Percentiles rank a stretch among this genome's conserved stretches.
Conservation (phyloP, 495 filamentous ascomycete species). For the Daldinia grandis region DNA sequence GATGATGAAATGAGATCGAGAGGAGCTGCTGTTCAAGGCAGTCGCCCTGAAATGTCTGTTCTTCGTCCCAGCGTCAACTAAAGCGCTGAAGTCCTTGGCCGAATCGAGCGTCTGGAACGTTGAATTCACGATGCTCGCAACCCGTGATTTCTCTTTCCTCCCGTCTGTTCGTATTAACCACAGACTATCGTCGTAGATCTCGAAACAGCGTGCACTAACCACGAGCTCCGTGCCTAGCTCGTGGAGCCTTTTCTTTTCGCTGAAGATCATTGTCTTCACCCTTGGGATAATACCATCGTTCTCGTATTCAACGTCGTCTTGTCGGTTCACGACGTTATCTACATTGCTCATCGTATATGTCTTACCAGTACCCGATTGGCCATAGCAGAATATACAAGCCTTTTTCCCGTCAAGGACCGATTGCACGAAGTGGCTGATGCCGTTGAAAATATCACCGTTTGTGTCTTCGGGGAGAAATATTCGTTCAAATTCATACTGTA, state of each 20-base stretch:
- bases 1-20: constrained; percentile 59
- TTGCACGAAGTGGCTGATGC: constrained; percentile 93
- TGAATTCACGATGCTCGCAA: background rate
- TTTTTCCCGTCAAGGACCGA: constrained; percentile 94
- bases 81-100: constrained; percentile 21
- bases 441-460: constrained; percentile 87
- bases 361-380: constrained; percentile 95
- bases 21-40: constrained; percentile 62
- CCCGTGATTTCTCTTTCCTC: constrained; percentile 70
- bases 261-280: constrained; percentile 88
- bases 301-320: constrained; percentile 77
- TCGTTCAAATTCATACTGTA: constrained; percentile 87
- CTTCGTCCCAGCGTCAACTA: constrained; percentile 28
- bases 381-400: constrained; percentile 97
- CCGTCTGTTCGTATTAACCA: constrained; percentile 82
- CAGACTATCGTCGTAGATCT: constrained; percentile 95
- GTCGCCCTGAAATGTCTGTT: constrained; percentile 68
- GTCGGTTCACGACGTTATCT: constrained; percentile 52
- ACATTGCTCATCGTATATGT: constrained; percentile 92
- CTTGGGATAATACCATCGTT: constrained; percentile 96
- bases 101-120: background rate
- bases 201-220: constrained; percentile 91
- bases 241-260: constrained; percentile 75
- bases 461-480: constrained; percentile 79
- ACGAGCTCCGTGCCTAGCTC: constrained; percentile 90